Evolutionary conservation across 2,329 filamentous ascomycete species (phyloP), one percentile per base, ranked within the genome.

Genomic region (Verticillium longisporum): DNA sequence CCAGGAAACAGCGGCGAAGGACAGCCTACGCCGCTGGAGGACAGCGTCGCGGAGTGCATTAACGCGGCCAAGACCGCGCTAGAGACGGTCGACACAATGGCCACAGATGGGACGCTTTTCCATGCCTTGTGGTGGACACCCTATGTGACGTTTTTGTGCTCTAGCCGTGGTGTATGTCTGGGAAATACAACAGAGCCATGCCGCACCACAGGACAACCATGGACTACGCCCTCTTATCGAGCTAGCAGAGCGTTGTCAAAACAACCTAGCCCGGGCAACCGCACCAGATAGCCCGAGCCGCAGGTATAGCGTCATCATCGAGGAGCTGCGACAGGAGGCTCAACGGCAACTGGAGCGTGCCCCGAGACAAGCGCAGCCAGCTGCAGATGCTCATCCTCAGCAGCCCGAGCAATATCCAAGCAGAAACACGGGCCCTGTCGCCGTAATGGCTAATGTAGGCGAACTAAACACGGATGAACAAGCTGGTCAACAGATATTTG

Each of bases 151-250:
- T n/a, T 83, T 84, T 61, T 83, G 80, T 63, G 80, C 82, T 1
- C 72, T 85, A 0, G 79, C 80, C 0, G 79, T 84, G 4, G 70
- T 83, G 0, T 84, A 84, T 61, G 77, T 85, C 2, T 82, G 80
- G 73, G 73, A 80, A 55, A 69, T 71, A 2, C 70, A 70, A n/a
- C 68, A 67, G 57, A 59, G 55, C n/a, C n/a, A 36, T 3, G 32
- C 55, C 10, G 36, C 21, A 11, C 21, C 37, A 6, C 3, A 59
- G 1, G 63, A 59, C 9, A 62, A 14, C 54, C 33, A 31, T 2
- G 60, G 56, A 6, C 60, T 64, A 7, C 58, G 58, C 11, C 59
- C 7, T 37, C 62, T 71, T 0, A 65, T 72, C 2, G 61, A 63
- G 1, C 56, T 72, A 2, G 70, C 70, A 1, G 77, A 79, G n/a